phyloP scores from a whole-genome alignment of 129 eudicot genomes.

The Chrysanthemum seticuspe region DNA sequence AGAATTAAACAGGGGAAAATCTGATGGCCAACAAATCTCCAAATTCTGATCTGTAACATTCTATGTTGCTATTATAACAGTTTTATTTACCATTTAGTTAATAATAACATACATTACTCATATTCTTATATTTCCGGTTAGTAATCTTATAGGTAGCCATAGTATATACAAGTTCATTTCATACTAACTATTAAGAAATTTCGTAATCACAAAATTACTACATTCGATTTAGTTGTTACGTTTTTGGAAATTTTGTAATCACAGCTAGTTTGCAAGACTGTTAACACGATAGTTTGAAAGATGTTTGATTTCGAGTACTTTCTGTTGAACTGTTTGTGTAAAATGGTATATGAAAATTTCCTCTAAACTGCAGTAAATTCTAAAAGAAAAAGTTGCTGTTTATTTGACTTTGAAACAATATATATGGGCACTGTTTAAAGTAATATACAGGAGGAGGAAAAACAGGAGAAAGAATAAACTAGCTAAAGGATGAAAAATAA shows the following conservation, averaged over 20 bases:
- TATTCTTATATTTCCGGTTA: not conserved
- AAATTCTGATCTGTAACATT: not conserved
- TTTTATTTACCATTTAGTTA: not conserved
- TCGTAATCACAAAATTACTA: too few species aligned
- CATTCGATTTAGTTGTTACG: too few species aligned
- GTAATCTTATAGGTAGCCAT: too few species aligned
- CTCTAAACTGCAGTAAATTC: not conserved
- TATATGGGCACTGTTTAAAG: conserved; percentile 7
- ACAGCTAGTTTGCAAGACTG: too few species aligned
- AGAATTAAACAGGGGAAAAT: conserved; percentile 14
- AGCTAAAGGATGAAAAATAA: conserved; percentile 2
- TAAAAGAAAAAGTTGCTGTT: not conserved
- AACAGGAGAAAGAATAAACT: not conserved
- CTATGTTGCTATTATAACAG: not conserved
- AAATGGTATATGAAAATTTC: not conserved
- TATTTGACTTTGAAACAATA: conserved; percentile 12
- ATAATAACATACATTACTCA: not conserved
- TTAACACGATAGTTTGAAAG: too few species aligned
- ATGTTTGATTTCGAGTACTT: too few species aligned
- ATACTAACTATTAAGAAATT: too few species aligned
- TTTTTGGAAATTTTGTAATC: too few species aligned
- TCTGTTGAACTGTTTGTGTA: too few species aligned
- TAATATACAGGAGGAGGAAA: not conserved
- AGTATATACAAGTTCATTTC: too few species aligned
- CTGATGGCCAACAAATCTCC: conserved; percentile 23